A percentile compares a stretch with the other conserved stretches of the same genome.
These are phyloP conservation scores for Tephrocybe rancida DNA, from an alignment of 768 basidiomycete species.

Conservation along the genomic window DNA sequence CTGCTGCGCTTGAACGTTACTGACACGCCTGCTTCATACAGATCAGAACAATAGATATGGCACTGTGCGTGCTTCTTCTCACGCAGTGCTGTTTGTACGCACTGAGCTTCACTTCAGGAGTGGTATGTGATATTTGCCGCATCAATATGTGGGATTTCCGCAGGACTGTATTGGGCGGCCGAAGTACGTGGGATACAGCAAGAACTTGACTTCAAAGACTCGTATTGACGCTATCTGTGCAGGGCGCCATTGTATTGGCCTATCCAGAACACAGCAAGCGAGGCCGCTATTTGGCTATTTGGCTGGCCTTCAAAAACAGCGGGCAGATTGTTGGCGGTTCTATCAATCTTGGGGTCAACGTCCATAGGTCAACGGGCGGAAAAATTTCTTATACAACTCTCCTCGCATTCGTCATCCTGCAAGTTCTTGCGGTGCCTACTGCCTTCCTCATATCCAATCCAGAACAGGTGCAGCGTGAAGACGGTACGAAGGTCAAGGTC, in stretches of 20 bases:
- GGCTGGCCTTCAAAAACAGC: slow-evolving; percentile 13
- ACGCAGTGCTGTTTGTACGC: not conserved
- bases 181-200: slow-evolving; percentile 8
- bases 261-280: slow-evolving; percentile 17
- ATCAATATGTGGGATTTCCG: slow-evolving; percentile 15
- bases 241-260: slow-evolving; percentile 14
- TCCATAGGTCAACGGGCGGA: slow-evolving; percentile 16
- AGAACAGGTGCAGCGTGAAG: slow-evolving; percentile 19
- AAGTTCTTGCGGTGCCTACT: slow-evolving; percentile 14
- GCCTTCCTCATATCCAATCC: slow-evolving; percentile 18
- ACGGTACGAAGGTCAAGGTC: slow-evolving; percentile 18
- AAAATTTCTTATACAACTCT: slow-evolving; percentile 19
- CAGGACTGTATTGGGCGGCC: slow-evolving; percentile 19
- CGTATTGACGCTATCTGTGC: not conserved
- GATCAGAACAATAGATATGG: slow-evolving; percentile 23
- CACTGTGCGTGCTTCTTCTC: slow-evolving; percentile 7
- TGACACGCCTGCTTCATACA: not conserved
- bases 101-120: slow-evolving; percentile 3
- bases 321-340: slow-evolving; percentile 19
- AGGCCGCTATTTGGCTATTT: slow-evolving; percentile 15
- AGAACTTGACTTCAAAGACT: no score
- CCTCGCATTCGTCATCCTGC: slow-evolving; percentile 16
- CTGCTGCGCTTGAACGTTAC: not conserved
- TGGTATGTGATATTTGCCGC: slow-evolving; percentile 20
- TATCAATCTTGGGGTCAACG: slow-evolving; percentile 19